Evolutionary conservation across 2,329 filamentous ascomycete species (phyloP).

Genomic region (Penicillium hesseltinei): DNA sequence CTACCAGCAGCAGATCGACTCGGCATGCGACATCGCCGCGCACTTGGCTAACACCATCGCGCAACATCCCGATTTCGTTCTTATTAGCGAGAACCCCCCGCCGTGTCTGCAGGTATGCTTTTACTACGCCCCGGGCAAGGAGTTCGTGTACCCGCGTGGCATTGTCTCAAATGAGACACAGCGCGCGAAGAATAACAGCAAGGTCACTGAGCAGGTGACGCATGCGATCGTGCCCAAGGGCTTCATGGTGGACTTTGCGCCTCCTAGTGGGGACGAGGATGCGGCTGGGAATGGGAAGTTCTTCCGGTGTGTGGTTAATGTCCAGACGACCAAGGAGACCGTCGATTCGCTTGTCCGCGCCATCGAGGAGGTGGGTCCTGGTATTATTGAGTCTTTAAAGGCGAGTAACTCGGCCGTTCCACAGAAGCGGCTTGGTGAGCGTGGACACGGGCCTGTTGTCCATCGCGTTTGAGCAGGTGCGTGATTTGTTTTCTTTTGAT

Average conservation of each 20-base stretch:
- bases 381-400: slow-evolving; percentile 32
- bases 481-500: neutral
- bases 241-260: slow-evolving; percentile 69
- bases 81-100: slow-evolving; percentile 73
- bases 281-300: slow-evolving; percentile 61
- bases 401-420: slow-evolving; percentile 13
- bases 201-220: slow-evolving; percentile 56
- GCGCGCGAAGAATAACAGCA: slow-evolving; percentile 51
- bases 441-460: slow-evolving; percentile 38
- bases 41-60: slow-evolving; percentile 64
- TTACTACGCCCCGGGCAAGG: slow-evolving; percentile 68
- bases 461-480: slow-evolving; percentile 16
- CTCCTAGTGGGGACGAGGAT: slow-evolving; percentile 47
- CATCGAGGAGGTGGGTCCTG: slow-evolving; percentile 51
- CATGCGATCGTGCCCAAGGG: slow-evolving; percentile 56
- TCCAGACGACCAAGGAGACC: slow-evolving; percentile 58
- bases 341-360: slow-evolving; percentile 62
- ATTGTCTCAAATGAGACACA: slow-evolving; percentile 35
- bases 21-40: slow-evolving; percentile 68
- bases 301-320: slow-evolving; percentile 68
- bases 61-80: slow-evolving; percentile 58
- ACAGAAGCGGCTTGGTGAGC: slow-evolving; percentile 31
- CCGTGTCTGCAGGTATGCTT: slow-evolving; percentile 95
- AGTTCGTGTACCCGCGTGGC: slow-evolving; percentile 41
- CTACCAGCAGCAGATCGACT: slow-evolving; percentile 67